A percentile compares a stretch with the other conserved stretches of the same genome.
These are phyloP conservation scores for Quercus aquifolioides DNA, from an alignment of 306 rosid species.

Conservation along the genomic window DNA sequence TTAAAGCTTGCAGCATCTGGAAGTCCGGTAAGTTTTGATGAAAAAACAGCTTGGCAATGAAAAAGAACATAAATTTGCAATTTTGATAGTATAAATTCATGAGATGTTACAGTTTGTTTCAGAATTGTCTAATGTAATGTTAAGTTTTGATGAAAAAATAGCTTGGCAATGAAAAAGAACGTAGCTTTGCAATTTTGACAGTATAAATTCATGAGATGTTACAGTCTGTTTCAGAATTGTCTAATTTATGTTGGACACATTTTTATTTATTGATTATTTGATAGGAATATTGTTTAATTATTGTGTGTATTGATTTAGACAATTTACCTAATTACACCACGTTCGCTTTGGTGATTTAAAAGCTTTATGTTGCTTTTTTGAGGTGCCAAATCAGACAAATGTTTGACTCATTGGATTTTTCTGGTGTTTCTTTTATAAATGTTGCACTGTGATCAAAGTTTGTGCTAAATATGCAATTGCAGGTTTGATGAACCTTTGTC, in stretches of 20 bases:
- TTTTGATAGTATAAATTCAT: neutral
- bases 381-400: neutral
- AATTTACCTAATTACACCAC: neutral
- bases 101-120: neutral
- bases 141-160: too few species aligned
- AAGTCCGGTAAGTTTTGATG: neutral
- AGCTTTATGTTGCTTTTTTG: neutral
- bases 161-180: neutral
- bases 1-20: neutral
- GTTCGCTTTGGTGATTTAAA: neutral
- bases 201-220: neutral
- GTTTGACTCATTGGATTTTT: neutral
- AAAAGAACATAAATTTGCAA: neutral
- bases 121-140: neutral
- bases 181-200: neutral
- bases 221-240: neutral
- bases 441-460: neutral
- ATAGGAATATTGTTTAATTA: neutral
- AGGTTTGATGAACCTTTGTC: neutral
- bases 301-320: neutral
- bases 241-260: neutral
- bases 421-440: neutral
- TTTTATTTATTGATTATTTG: too few species aligned
- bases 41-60: neutral
- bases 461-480: neutral